Base-by-base conservation (phyloP, 805 yeast species). In the Grigorovia jiainica region DNA sequence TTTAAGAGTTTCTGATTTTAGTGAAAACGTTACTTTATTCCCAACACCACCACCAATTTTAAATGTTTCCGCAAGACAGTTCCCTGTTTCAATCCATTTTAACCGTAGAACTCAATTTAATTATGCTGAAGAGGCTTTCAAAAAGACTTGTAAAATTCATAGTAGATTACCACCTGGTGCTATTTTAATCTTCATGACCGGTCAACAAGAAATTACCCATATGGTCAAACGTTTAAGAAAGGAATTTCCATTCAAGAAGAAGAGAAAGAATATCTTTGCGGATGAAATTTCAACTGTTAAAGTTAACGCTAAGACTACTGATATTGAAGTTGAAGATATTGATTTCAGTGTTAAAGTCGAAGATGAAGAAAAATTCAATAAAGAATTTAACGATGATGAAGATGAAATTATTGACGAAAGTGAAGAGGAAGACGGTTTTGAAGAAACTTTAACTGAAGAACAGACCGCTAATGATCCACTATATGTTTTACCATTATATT, bases 11-110 rank as follows among this genome's bases (percentile, higher is more conserved):
- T 66, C 90, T 13, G 99, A 92, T 60, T 92, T 92, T 57, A 78
- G 95, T 40, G 95, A 87, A 53, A 92, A 92, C 60, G 58, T 63
- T 13, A 63, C 71, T 2, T 66, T 94, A 25, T 92, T 94, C 54
- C 61, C 70, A 15, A 52, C 55, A 0, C 79, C 84, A 0, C 98
- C 98, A 1, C 98, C 98, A 2, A 76, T 94, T 29, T 64, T 94
- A 30, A 82, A 82, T 50, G 87, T 92, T 11, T 90, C 84, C 40
- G 95, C 97, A 0, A 76, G 99, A 60, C 97, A 90, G 57, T 87
- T 74, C 55, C 96, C 98, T 0, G 97, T 92, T 0, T 77, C 95
- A 7, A 71, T 82, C 11, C 98, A 92, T 64, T 92, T 92, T 67
- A 87, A 82, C 62, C 75, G 82, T 42, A 74, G 78, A 31, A 92